A percentile compares a stretch with the other conserved stretches of the same genome.
Evolutionary conservation across 768 basidiomycete genomes (phyloP).

Genomic region (Jaapia argillacea): DNA sequence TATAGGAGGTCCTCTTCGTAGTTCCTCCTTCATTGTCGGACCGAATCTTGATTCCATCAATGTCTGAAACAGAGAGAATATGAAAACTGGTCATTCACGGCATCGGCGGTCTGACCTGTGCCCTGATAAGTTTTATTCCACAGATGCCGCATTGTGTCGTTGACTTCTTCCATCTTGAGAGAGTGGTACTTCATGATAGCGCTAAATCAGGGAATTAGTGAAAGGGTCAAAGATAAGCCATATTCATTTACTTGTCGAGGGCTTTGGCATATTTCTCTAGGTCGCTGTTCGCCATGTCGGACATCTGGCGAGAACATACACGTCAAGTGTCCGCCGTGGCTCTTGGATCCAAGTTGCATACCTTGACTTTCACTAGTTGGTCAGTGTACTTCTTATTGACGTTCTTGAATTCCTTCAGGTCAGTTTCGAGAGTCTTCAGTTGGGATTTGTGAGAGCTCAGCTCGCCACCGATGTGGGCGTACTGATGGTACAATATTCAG

Average conservation of each 20-base stretch:
- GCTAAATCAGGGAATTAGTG: constrained; percentile 29
- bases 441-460: constrained; percentile 64
- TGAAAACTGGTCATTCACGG: no score
- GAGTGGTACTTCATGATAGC: constrained; percentile 98
- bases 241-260: constrained; percentile 80
- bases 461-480: constrained; percentile 76
- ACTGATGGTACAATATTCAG: constrained; percentile 30
- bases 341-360: constrained; percentile 18
- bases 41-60: constrained; percentile 92
- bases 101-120: constrained; percentile 51
- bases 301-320: constrained; percentile 67
- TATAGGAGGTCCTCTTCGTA: constrained; percentile 82
- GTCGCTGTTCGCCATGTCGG: constrained; percentile 96
- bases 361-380: constrained; percentile 93
- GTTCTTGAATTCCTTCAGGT: constrained; percentile 80
- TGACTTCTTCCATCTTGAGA: constrained; percentile 99
- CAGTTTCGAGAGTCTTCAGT: constrained; percentile 51
- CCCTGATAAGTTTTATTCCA: constrained; percentile 99
- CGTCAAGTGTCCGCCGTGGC: neutral
- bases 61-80: constrained; percentile 44
- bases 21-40: constrained; percentile 88
- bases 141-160: constrained; percentile 91
- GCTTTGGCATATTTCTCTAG: constrained; percentile 97
- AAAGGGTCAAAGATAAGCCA: neutral
- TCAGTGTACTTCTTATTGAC: constrained; percentile 80